Conservation (phyloP, 129 eudicot species). For the Chrysanthemum makinoi region DNA sequence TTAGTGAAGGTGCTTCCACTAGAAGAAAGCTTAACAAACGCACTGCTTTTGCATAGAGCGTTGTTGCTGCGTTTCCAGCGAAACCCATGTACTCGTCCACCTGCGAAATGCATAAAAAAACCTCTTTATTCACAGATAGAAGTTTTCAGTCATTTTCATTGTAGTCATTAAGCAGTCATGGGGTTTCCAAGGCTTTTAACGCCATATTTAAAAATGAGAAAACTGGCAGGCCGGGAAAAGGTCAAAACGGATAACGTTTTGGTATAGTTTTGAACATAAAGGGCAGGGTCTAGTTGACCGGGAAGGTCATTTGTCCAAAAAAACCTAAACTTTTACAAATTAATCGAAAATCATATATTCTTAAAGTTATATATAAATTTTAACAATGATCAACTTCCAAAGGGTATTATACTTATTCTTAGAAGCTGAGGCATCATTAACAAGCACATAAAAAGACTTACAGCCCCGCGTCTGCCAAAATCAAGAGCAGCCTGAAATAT, state of each 20-base stretch:
- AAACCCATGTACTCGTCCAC: conserved; percentile 92
- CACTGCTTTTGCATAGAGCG: conserved; percentile 65
- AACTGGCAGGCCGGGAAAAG: too few species aligned
- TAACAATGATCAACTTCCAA: neutral
- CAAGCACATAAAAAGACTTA: conserved; percentile 43
- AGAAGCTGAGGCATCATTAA: conserved; percentile 4
- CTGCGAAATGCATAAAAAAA: conserved; percentile 36
- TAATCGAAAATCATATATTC: too few species aligned
- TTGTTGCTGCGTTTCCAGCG: conserved; percentile 58
- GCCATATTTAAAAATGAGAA: too few species aligned
- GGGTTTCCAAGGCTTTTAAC: too few species aligned
- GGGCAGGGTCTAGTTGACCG: too few species aligned
- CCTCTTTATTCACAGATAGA: neutral
- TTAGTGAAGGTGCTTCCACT: conserved; percentile 91
- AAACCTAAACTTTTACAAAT: too few species aligned
- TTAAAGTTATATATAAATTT: too few species aligned
- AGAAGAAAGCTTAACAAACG: conserved; percentile 61
- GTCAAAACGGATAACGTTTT: too few species aligned
- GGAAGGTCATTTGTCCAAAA: too few species aligned
- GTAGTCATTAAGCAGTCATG: too few species aligned
- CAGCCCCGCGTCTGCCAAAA: conserved; percentile 85
- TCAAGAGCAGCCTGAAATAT: conserved; percentile 86
- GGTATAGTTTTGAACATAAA: too few species aligned
- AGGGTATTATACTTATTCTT: neutral
- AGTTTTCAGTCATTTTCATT: neutral